Base-by-base conservation (phyloP, 495 filamentous ascomycete species). In the Xylaria sp. region DNA sequence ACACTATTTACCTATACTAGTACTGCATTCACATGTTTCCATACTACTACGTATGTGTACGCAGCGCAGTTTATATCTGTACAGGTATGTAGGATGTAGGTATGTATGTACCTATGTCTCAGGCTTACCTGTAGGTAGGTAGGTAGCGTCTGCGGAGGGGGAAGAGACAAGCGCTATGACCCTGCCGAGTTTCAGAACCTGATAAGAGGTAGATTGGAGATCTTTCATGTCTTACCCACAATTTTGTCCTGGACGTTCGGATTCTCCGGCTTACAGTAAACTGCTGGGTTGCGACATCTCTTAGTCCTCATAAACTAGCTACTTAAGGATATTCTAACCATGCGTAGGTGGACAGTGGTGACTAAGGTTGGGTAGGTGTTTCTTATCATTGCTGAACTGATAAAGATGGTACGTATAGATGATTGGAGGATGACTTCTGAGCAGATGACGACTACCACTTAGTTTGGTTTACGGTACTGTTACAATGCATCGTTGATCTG, bases 181-280 rank as follows among this genome's bases (percentile, higher is more conserved):
- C 26, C 11, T 11, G 57, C 37, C 2, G 17, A 59, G 57, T 59
- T 59, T 59, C 57, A 59, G 33, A 59, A 59, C 31, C n/a, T 59
- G 33, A 21, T 59, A 37, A 59, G 33, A 37, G 57, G 17, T 26
- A 19, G 53, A 35, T 17, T 31, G 29, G 17, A 26, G 37, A 33
- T 19, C n/a, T 8, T 26, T 66, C 46, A 17, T 33, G 17, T 53
- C 46, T 8, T 24, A 48, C 24, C 59, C 44, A 46, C 44, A 59
- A 19, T 35, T 35, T 44, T 37, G 19, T 37, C 43, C 46, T 37
- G 14, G 12, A 14, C 26, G 12, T 50, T 69, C 67, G 67, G 67
- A 50, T 62, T 41, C 44, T 21, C 67, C 67, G 67, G 67, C 67
- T 69, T 37, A 53, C 41, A 21, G 12, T n/a, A 37, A 24, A 52